Conservation (phyloP, 371 early-diverging fungal genomes). For the Mucor circinelloides region DNA sequence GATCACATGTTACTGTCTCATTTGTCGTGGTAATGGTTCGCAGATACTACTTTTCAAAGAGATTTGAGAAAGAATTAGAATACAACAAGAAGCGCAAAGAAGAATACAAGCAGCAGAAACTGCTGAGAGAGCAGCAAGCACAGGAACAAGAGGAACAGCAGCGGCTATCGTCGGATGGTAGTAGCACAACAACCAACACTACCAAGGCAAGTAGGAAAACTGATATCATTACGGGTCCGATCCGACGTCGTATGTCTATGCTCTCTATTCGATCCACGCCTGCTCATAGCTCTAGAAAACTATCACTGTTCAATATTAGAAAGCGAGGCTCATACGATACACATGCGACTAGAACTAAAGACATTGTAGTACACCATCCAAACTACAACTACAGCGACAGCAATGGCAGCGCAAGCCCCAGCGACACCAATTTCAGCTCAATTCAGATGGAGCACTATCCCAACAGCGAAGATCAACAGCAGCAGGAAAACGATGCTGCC, state of each 20-base stretch:
- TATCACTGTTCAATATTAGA: neutral
- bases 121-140: conserved; percentile 3
- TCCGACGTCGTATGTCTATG: conserved; percentile 31
- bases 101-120: conserved; percentile 18
- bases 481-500: neutral
- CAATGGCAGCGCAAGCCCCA: neutral
- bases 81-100: conserved; percentile 35
- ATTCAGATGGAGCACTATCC: conserved; percentile 6
- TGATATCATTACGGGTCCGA: conserved; percentile 10
- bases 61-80: conserved; percentile 37
- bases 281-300: neutral
- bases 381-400: neutral
- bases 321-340: neutral
- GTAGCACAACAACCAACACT: neutral
- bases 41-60: conserved; percentile 37
- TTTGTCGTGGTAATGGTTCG: conserved; percentile 41
- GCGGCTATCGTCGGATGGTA: neutral
- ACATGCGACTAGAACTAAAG: neutral
- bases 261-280: conserved; percentile 29
- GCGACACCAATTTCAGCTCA: conserved; percentile 2
- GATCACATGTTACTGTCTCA: conserved; percentile 33
- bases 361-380: conserved; percentile 11
- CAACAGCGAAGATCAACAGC: neutral
- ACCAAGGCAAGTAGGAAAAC: neutral
- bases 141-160: conserved; percentile 5